Conservation (phyloP, 2,329 filamentous ascomycete genomes). For the Neoscytalidium dimidiatum region DNA sequence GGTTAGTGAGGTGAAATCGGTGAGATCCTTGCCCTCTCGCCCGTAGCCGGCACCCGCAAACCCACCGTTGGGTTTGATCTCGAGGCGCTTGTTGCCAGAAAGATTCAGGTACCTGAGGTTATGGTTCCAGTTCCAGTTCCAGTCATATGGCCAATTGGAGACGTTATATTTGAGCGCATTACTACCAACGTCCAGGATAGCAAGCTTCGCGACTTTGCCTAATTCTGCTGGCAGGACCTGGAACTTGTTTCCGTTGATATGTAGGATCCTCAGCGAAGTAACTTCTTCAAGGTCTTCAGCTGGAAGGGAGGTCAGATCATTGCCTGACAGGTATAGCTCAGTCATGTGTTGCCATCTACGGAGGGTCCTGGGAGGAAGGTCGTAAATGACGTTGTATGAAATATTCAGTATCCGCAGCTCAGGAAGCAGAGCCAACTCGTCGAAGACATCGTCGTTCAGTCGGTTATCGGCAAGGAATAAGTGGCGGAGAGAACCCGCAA, state of each 20-base stretch:
- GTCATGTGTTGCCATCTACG: conserved; percentile 86
- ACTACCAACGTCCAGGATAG: conserved; percentile 90
- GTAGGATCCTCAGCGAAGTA: conserved; percentile 81
- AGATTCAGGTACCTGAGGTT: conserved; percentile 94
- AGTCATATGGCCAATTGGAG: conserved; percentile 97
- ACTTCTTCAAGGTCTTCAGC: conserved; percentile 93
- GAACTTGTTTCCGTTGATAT: conserved; percentile 98
- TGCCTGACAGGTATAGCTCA: conserved; percentile 93
- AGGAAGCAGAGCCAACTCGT: conserved; percentile 78
- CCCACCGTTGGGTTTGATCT: conserved; percentile 73
- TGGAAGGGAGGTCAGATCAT: conserved; percentile 86
- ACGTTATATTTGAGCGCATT: conserved; percentile 98
- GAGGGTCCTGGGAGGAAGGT: conserved; percentile 86
- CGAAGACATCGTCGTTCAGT: conserved; percentile 91
- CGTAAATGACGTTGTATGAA: conserved; percentile 91
- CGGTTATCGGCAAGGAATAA: conserved; percentile 92
- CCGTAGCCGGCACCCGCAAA: conserved; percentile 55
- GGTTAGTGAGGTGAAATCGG: conserved; percentile 82
- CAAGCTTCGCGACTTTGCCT: conserved; percentile 87
- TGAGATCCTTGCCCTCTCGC: conserved; percentile 69
- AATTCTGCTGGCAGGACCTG: conserved; percentile 94
- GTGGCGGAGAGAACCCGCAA: conserved; percentile 81
- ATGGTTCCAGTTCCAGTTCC: conserved; percentile 99
- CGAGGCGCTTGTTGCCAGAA: conserved; percentile 92
- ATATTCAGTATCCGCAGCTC: conserved; percentile 89